Conservation (phyloP, 441 rosid genomes). For the Croton setiger region DNA sequence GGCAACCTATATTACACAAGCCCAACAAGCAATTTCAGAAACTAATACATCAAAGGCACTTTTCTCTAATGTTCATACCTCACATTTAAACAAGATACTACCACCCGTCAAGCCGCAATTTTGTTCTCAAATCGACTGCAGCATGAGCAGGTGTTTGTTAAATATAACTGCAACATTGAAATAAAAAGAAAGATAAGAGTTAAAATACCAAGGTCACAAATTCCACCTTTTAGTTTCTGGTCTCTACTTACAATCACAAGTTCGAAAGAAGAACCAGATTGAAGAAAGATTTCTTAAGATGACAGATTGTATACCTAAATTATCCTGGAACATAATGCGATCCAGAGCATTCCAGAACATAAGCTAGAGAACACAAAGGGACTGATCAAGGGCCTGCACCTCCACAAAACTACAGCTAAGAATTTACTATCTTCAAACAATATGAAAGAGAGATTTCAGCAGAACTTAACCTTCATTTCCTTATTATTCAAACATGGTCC, state of each 20-base stretch:
- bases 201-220: neutral
- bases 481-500: constrained; percentile 39
- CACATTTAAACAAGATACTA: constrained; percentile 46
- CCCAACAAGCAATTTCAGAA: neutral
- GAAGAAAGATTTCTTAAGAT: neutral
- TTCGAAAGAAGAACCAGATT: neutral
- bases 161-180: constrained; percentile 38
- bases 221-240: neutral
- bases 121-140: constrained; percentile 42
- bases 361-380: constrained; percentile 61
- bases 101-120: constrained; percentile 63
- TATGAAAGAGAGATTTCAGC: constrained; percentile 15
- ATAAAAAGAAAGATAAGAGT: neutral
- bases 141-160: constrained; percentile 56
- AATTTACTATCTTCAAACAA: constrained; percentile 23
- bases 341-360: constrained; percentile 56
- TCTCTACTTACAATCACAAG: neutral
- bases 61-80: constrained; percentile 34
- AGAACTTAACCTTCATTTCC: constrained; percentile 38
- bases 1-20: no score
- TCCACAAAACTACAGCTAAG: constrained; percentile 33
- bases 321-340: constrained; percentile 39
- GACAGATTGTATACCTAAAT: constrained; percentile 41
- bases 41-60: neutral
- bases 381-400: constrained; percentile 46